Base-by-base conservation (phyloP, 179 eudicot genomes). In the Silene noctiflora region DNA sequence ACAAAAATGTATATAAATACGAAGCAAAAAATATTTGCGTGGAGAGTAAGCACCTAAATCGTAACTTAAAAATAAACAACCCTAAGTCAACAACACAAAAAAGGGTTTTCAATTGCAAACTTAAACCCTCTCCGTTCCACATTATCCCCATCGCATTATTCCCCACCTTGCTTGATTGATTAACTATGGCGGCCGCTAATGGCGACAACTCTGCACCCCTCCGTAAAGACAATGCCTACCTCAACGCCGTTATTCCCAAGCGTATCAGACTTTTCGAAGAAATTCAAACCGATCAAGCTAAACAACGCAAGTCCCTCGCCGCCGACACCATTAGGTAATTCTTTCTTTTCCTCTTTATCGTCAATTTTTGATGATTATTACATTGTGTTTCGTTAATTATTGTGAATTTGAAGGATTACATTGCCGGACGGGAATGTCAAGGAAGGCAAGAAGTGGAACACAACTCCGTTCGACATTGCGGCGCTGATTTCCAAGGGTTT, bases 341-440 rank as follows among this genome's bases (percentile, higher is more conserved):
- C 10, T 4, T 16, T 25, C 63, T 42, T 31, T 3, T 14, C 71
- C 69, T 33, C 39, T 33, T 33, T 5, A 4, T 33, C 6, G 7
- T 33, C 2, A 5, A 2, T 16, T 4, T 1, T 44, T 60, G 0
- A 5, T 6, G 39, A 69, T 31, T 71, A 12, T 1, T 4, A 17
- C 64, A 62, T 56, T 59, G 2, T 64, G 35, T 12, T 13, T 29
- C 3, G 58, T 51, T 51, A 14, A 1, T 42, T 12, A 68, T 5
- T 21, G 31, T 46, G 14, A 20, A 21, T 20, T 55, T 55, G 56
- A 73, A 91, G 97, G 96, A 81, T 91, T 80, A 85, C 87, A 4
- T 84, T 95, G 83, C 96, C 93, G 19, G 92, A 95, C 80, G 97
- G 99, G 63, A 88, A 81, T 1, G 96, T 91, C 42, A 95, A 91